Percentiles rank a stretch among this genome's conserved stretches.
Conservation (phyloP, 208 protist genomes). For the Naegleria gruberi region DNA sequence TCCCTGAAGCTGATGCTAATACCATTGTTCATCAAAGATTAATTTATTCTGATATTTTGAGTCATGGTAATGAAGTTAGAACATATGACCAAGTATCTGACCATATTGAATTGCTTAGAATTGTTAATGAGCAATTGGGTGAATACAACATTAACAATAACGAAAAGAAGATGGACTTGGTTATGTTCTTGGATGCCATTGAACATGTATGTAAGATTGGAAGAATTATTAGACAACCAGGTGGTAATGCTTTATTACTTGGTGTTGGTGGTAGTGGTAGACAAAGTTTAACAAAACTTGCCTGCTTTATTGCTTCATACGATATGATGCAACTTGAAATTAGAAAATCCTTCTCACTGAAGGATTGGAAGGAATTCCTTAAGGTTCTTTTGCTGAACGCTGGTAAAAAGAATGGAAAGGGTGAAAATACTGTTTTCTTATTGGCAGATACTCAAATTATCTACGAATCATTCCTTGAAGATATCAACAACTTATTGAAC, state of each 20-base stretch:
- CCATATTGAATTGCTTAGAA: slow-evolving; percentile 57
- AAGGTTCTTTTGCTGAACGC: slow-evolving; percentile 76
- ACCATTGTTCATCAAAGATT: slow-evolving; percentile 46
- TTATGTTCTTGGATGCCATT: slow-evolving; percentile 94
- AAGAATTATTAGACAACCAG: slow-evolving; percentile 85
- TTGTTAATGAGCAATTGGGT: slow-evolving; percentile 70
- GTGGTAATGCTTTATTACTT: slow-evolving; percentile 89
- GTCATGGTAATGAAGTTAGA: slow-evolving; percentile 50
- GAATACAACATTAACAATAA: slow-evolving; percentile 81
- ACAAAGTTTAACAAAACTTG: slow-evolving; percentile 86
- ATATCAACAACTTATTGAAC: slow-evolving; percentile 97
- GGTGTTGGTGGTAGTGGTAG: slow-evolving; percentile 95
- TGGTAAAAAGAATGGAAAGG: slow-evolving; percentile 63
- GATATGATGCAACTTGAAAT: slow-evolving; percentile 89
- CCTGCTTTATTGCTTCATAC: slow-evolving; percentile 86
- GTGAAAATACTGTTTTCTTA: slow-evolving; percentile 90
- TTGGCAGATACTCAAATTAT: slow-evolving; percentile 96
- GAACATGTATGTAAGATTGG: slow-evolving; percentile 90
- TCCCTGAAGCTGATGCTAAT: slow-evolving; percentile 61
- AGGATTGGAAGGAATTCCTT: slow-evolving; percentile 91
- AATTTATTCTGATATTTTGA: slow-evolving; percentile 88
- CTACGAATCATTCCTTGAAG: slow-evolving; percentile 93
- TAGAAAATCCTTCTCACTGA: slow-evolving; percentile 86
- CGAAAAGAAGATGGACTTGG: slow-evolving; percentile 79
- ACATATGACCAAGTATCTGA: slow-evolving; percentile 79